phyloP scores from a whole-genome alignment of 2,329 filamentous ascomycete species.

The Cladophialophora immunda region DNA sequence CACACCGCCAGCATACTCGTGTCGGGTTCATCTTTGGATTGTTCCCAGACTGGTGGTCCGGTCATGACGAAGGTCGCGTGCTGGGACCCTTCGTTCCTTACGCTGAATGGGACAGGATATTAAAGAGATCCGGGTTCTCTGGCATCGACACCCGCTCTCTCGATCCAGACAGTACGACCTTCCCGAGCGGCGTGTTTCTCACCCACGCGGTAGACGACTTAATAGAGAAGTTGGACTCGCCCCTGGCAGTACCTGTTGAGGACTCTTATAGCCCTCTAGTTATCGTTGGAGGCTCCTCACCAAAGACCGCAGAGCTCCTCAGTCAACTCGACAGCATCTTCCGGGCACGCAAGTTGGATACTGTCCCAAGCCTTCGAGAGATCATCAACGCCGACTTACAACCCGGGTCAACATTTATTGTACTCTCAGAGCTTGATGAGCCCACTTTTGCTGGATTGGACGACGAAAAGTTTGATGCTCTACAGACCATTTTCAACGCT shows the following conservation, averaged over 20 bases:
- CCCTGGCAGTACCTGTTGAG: neutral
- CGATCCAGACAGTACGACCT: slow-evolving; percentile 23
- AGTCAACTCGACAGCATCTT: slow-evolving; percentile 9
- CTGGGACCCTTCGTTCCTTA: slow-evolving; percentile 20
- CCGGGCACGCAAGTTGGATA: slow-evolving; percentile 12
- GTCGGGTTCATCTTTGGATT: slow-evolving; percentile 37
- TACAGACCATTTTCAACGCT: slow-evolving; percentile 13
- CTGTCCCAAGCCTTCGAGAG: slow-evolving; percentile 20
- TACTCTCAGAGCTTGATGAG: slow-evolving; percentile 6
- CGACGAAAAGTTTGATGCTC: slow-evolving; percentile 13
- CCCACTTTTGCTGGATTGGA: slow-evolving; percentile 5
- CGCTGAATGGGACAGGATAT: slow-evolving; percentile 23
- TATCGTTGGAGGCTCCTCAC: neutral
- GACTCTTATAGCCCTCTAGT: neutral
- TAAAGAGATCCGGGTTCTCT: slow-evolving; percentile 26
- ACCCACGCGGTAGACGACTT: slow-evolving; percentile 19
- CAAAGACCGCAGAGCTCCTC: neutral
- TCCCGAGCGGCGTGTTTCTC: slow-evolving; percentile 21
- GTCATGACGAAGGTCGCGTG: slow-evolving; percentile 30
- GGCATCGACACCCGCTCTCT: slow-evolving; percentile 19
- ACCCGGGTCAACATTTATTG: slow-evolving; percentile 17
- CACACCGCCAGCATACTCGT: slow-evolving; percentile 11
- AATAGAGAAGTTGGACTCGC: neutral
- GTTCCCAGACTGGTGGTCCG: slow-evolving; percentile 43
- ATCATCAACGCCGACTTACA: slow-evolving; percentile 22